Conservation (phyloP, 1,284 basidiomycete genomes). For the Ganoderma lucidum region DNA sequence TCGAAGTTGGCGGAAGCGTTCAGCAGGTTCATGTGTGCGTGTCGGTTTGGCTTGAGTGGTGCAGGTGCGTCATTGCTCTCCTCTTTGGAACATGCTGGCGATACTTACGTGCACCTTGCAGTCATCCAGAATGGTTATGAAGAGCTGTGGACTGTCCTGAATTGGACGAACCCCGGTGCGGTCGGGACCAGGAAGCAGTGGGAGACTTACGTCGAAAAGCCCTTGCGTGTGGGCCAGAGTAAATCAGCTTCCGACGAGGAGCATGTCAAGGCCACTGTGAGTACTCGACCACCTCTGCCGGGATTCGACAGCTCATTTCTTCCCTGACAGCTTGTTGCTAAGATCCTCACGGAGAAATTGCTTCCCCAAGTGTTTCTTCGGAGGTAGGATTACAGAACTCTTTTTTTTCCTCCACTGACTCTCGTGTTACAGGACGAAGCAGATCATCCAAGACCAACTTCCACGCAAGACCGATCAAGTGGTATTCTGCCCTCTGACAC, state of each 20-base stretch:
- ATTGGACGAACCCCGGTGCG: slow-evolving; percentile 81
- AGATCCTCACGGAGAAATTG: slow-evolving; percentile 67
- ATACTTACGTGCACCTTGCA: slow-evolving; percentile 52
- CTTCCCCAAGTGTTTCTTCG: slow-evolving; percentile 82
- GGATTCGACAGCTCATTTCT: not conserved
- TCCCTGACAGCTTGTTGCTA: slow-evolving; percentile 58
- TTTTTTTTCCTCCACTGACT: not conserved
- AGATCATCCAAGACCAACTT: slow-evolving; percentile 80
- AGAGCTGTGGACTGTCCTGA: slow-evolving; percentile 85
- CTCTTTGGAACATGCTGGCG: not conserved
- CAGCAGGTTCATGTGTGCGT: slow-evolving; percentile 64
- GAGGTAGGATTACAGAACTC: slow-evolving; percentile 52
- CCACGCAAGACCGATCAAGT: slow-evolving; percentile 86
- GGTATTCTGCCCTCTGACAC: slow-evolving; percentile 87
- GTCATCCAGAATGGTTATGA: slow-evolving; percentile 88
- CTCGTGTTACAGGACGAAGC: slow-evolving; percentile 68
- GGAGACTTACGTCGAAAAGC: slow-evolving; percentile 70
- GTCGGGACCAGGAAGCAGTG: slow-evolving; percentile 75
- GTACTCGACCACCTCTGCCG: slow-evolving; percentile 31
- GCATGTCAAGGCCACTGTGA: slow-evolving; percentile 62
- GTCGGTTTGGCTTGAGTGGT: slow-evolving; percentile 83
- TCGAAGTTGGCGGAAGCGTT: slow-evolving; percentile 71
- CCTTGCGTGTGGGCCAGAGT: slow-evolving; percentile 75
- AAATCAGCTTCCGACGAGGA: slow-evolving; percentile 68
- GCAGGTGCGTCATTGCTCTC: slow-evolving; percentile 33